Base-by-base conservation (phyloP, 306 rosid genomes). In the Acmispon strigosus region DNA sequence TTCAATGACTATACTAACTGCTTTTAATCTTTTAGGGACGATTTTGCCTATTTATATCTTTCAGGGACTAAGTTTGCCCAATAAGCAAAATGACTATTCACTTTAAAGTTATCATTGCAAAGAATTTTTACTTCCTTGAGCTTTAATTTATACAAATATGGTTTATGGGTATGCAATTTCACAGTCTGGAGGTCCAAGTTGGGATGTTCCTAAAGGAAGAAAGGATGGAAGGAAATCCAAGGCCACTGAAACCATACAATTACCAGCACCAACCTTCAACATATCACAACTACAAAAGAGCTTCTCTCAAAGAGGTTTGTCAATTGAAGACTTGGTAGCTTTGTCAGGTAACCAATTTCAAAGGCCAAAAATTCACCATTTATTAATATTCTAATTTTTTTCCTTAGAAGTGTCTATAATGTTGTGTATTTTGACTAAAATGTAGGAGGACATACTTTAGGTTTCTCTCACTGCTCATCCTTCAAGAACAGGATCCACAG, bases 381-480 rank as follows among this genome's bases (percentile, higher is more conserved):
- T 63, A 56, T 53, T 34, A n/a, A n/a, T n/a, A 22, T 57, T 50
- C 39, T 59, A 64, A 52, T 10, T n/a, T 24, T 24, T 44, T 69
- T 50, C n/a, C 12, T 19, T 10, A 74, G 16, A 13, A 15, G 49
- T 19, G 74, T 49, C 57, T 22, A 29, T 36, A n/a, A 10, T 70
- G 58, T 70, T 24, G 45, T 50, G 56, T 43, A 41, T 52, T 72
- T 55, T 37, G 67, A 49, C 41, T 22, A 63, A 51, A 64, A 48
- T 83, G 77, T 72, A 92, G 98, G 98, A 75, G 98, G 89, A 27
- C 96, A 93, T 53, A 93, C 97, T 59, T 73, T 93, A 22, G 98
- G 98, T 41, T 92, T 92, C 73, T 82, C 96, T 61, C 98, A 90
- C 74, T 92, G 98, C 69, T 84, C 98, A 17, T 93, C 97, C 27